A percentile compares a stretch with the other conserved stretches of the same genome.
phyloP scores from a whole-genome alignment of 2,329 filamentous ascomycete species.

The Verticillium zaregamsianum region DNA sequence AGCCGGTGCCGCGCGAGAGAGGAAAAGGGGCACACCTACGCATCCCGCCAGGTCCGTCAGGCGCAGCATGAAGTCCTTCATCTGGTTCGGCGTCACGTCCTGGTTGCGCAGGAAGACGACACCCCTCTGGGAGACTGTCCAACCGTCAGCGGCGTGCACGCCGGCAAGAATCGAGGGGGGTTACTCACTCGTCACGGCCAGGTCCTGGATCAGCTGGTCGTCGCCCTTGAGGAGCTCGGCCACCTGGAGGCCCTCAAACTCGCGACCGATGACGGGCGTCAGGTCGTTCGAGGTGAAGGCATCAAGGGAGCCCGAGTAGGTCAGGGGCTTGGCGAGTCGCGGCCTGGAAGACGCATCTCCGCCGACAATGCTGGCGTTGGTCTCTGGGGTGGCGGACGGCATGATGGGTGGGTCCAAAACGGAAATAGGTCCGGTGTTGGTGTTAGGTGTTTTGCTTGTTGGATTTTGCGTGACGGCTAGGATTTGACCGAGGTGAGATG shows the following conservation, averaged over 20 bases:
- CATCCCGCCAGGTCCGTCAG: constrained; percentile 27
- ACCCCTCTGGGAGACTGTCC: constrained; percentile 28
- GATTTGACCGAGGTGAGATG: not conserved
- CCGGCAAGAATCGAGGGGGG: not conserved
- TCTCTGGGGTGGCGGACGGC: constrained; percentile 25
- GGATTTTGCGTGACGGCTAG: not conserved
- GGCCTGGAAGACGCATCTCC: constrained; percentile 23
- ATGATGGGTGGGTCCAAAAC: constrained; percentile 18
- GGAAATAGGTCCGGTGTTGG: not conserved
- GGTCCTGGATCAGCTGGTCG: constrained; percentile 46
- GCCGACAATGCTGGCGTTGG: constrained; percentile 20
- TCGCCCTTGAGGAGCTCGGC: constrained; percentile 27
- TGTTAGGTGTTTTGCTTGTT: not conserved
- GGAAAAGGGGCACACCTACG: constrained; percentile 6
- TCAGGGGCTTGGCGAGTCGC: constrained; percentile 27
- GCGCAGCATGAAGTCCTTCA: constrained; percentile 31
- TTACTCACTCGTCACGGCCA: constrained; percentile 41
- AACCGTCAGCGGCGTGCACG: not conserved
- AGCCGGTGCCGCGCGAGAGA: too few relatives aligned
- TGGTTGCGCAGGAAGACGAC: constrained; percentile 33
- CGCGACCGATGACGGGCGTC: constrained; percentile 46
- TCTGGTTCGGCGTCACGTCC: constrained; percentile 28
- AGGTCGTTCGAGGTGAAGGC: constrained; percentile 29
- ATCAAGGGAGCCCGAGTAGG: constrained; percentile 36
- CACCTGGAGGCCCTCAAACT: constrained; percentile 36